Percentiles rank a stretch among this genome's conserved stretches.
phyloP scores from a whole-genome alignment of 1,139 yeast genomes.

The Sugiyamaella japonica region DNA sequence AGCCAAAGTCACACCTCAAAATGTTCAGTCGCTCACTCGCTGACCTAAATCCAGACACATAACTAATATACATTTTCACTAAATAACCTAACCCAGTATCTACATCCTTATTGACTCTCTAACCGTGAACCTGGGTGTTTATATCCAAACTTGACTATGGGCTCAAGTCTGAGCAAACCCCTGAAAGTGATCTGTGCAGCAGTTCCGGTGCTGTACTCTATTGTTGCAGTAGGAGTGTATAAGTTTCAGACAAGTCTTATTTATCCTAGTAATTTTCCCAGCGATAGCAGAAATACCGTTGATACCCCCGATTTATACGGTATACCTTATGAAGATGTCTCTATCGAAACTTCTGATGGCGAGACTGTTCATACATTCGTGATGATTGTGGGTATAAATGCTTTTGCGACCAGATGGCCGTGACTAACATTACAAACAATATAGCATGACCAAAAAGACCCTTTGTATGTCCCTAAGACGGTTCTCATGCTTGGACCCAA shows the following conservation, averaged over 20 bases:
- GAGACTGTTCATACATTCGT: constrained; percentile 52
- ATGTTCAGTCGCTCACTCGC: too few relatives aligned
- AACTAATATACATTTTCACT: too few relatives aligned
- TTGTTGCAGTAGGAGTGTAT: constrained; percentile 52
- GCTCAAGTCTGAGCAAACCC: constrained; percentile 23
- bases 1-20: too few relatives aligned
- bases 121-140: neutral
- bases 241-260: constrained; percentile 67
- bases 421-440: neutral
- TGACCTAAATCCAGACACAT: too few relatives aligned
- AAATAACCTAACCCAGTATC: neutral
- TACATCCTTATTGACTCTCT: neutral
- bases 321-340: constrained; percentile 65
- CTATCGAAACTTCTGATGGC: constrained; percentile 68
- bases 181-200: constrained; percentile 18
- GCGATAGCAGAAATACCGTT: constrained; percentile 65
- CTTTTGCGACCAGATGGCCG: neutral
- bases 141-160: constrained; percentile 19
- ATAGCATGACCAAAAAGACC: constrained; percentile 47
- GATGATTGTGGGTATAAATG: constrained; percentile 30
- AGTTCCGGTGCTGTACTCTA: constrained; percentile 23
- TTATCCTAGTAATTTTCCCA: constrained; percentile 80
- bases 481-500: constrained; percentile 82
- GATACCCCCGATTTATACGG: constrained; percentile 76
- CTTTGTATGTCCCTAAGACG: constrained; percentile 60